Evolutionary conservation across 179 eudicot species (phyloP), one percentile per base, ranked within the genome.

Genomic region (Actinidia polygama): DNA sequence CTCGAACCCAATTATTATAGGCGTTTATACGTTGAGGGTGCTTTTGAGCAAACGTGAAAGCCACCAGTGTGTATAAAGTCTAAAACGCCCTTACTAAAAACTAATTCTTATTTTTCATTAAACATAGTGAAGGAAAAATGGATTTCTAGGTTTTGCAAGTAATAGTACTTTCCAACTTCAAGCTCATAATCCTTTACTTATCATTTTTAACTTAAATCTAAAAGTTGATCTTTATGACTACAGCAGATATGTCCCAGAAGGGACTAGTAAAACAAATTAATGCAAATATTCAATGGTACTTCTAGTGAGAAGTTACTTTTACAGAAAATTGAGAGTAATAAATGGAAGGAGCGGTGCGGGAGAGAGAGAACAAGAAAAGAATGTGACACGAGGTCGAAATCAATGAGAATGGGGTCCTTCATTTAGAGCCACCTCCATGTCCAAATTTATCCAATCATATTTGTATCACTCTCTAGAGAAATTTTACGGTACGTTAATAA

Each of bases 321-420:
- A 12, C 7, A 24, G 14, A n/a, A n/a, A n/a, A n/a, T n/a, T 76
- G 66, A 57, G 11, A 57, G 63, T 24, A 76, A 57, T 76, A 51
- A 76, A 77, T 58, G 68, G 4, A 36, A 19, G 21, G 49, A 77
- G 80, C 80, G 30, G 69, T 77, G 69, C 9, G 46, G 2, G 51
- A 44, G 69, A 19, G 54, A 77, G 69, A 4, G 2, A 30, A 30
- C 36, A 5, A 11, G 30, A n/a, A 21, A 59, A 68, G 80, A 59
- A 58, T 23, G 30, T 44, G 80, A 77, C 51, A 6, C 15, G 12
- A 16, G 63, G 79, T 58, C 4, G 53, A 24, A 59, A 77, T 77
- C 18, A 59, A 62, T 21, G 30, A 61, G 55, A 21, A 21, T 46
- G 80, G 50, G 80, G 72, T 47, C 72, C 80, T 78, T 21, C n/a